Evolutionary conservation across 106 monocot species (phyloP).

Genomic region (Hemerocallis citrina): DNA sequence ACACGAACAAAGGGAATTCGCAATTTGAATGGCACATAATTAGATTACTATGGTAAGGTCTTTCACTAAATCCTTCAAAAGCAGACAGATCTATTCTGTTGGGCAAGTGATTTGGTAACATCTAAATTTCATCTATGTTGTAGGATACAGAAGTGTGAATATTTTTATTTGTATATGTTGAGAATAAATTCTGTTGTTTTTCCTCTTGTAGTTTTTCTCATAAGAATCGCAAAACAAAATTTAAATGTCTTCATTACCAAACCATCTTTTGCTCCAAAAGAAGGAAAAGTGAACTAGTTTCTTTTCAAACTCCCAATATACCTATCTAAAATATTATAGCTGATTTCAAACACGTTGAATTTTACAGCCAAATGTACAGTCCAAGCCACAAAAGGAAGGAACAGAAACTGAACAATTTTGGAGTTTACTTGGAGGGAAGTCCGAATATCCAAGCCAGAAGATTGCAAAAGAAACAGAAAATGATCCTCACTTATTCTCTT

Average conservation of each 20-base stretch:
- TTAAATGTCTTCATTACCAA: not conserved
- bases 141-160: too few relatives aligned
- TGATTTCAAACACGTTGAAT: not conserved
- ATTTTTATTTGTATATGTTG: too few relatives aligned
- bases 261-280: too few relatives aligned
- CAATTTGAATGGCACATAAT: too few relatives aligned
- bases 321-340: not conserved
- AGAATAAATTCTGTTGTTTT: not conserved
- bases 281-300: too few relatives aligned
- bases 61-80: too few relatives aligned
- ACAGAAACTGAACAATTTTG: conserved; percentile 58
- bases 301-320: too few relatives aligned
- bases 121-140: too few relatives aligned
- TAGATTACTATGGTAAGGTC: too few relatives aligned
- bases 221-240: not conserved
- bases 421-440: conserved; percentile 50
- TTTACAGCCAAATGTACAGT: conserved; percentile 52
- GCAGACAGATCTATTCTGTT: too few relatives aligned
- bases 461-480: conserved; percentile 30
- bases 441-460: conserved; percentile 52
- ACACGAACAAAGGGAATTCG: too few relatives aligned
- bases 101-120: too few relatives aligned
- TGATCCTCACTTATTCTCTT: conserved; percentile 62
- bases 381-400: conserved; percentile 51
- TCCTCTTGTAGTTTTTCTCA: conserved; percentile 1